Base-by-base conservation (phyloP, 169 alveolate genomes). In the Eimeria zaria region DNA sequence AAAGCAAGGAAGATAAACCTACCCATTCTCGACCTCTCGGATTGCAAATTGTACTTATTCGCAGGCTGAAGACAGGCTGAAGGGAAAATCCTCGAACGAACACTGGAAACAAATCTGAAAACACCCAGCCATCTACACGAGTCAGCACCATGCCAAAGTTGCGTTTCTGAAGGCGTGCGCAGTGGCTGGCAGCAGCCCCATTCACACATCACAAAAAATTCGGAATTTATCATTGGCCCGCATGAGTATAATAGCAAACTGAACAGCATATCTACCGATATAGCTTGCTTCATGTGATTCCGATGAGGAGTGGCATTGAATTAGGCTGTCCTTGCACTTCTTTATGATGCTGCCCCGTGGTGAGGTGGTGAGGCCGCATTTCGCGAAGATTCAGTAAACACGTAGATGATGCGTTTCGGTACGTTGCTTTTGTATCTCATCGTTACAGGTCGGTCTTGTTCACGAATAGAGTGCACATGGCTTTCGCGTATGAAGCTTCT, bases 101-200 rank as follows among this genome's bases (percentile, higher is more conserved):
- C 4, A 44, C 62, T 14, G 88, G 58, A 18, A 78, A 44, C 5
- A 41, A 78, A 78, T 44, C 4, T 11, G 41, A 78, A 46, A 64
- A 18, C 22, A 46, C 22, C 3, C 20, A 27, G 22, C 33, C 60
- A 39, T 36, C 67, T n/a, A 16, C 6, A 64, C 39, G 39, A 16
- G 16, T 33, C 67, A 78, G 78, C 48, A 69, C 48, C 78, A 69
- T 69, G 48, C 78, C 48, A 69, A 8, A 69, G 48, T 12, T 2
- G 48, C 78, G 8, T 12, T 33, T 1, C 24, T 33, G 48, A 3
- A 11, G 48, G 48, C 48, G 46, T 7, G 78, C 78, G 27, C 24
- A 14, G 78, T 16, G 78, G 78, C 78, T 69, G 48, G 78, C 48
- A 69, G 78, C 78, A 69, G 78, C 78, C 78, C 78, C 78, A 69